Evolutionary conservation across 352 stramenopile species (phyloP).

Genomic region (Phytopythium aichiense): DNA sequence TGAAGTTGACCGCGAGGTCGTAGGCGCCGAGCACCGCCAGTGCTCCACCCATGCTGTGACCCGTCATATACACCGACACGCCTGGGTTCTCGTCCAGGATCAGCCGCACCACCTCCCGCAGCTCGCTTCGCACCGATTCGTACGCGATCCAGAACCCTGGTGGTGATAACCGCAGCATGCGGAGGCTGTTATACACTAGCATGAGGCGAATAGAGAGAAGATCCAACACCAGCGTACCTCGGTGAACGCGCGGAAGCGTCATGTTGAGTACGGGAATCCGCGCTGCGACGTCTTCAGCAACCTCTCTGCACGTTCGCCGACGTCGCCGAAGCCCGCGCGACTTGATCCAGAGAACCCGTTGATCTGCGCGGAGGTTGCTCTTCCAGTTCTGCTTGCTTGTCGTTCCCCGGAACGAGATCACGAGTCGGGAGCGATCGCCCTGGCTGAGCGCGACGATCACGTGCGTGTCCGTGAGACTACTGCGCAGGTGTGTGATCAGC

Average conservation of each 20-base stretch:
- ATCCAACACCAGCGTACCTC: conserved; percentile 32
- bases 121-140: conserved; percentile 67
- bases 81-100: conserved; percentile 80
- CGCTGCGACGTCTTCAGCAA: conserved; percentile 53
- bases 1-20: conserved; percentile 82
- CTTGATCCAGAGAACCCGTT: conserved; percentile 77
- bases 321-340: conserved; percentile 47
- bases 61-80: conserved; percentile 89
- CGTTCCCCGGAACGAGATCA: conserved; percentile 84
- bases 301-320: conserved; percentile 57
- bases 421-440: conserved; percentile 57
- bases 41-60: conserved; percentile 90
- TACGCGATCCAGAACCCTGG: conserved; percentile 86
- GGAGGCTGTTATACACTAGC: not conserved
- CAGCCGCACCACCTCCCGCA: conserved; percentile 73
- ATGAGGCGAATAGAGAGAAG: conserved; percentile 7
- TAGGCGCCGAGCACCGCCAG: conserved; percentile 87
- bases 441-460: conserved; percentile 49
- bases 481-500: conserved; percentile 75
- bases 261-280: conserved; percentile 83
- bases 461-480: conserved; percentile 76
- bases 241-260: conserved; percentile 78
- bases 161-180: not conserved
- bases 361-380: conserved; percentile 81
- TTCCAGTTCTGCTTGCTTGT: conserved; percentile 88